phyloP scores from a whole-genome alignment of 2,329 filamentous ascomycete species.

The Nigrograna mackinnonii region DNA sequence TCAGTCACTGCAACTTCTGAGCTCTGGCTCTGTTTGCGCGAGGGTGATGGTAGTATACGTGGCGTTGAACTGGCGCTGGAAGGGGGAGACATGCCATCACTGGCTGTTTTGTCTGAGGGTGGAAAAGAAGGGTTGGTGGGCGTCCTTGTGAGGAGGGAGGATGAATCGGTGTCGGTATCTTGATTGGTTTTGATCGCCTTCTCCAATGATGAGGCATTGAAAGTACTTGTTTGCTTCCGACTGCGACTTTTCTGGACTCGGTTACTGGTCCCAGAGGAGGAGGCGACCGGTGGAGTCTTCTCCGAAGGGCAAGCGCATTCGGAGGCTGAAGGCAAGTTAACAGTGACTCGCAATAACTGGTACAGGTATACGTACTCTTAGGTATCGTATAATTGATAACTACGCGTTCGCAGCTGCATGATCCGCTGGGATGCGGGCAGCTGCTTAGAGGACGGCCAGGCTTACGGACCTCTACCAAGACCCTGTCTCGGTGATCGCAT shows the following conservation, averaged over 20 bases:
- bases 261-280: conserved; percentile 19
- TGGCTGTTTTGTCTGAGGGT: conserved; percentile 29
- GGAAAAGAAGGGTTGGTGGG: conserved; percentile 26
- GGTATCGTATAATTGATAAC: conserved; percentile 53
- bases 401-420: conserved; percentile 66
- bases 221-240: conserved; percentile 26
- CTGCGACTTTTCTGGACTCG: conserved; percentile 36
- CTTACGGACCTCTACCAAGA: conserved; percentile 73
- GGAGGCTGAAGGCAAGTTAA: conserved; percentile 19
- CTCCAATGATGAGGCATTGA: conserved; percentile 33
- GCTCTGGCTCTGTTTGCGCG: conserved; percentile 22
- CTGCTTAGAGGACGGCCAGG: conserved; percentile 71
- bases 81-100: conserved; percentile 33
- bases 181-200: conserved; percentile 38
- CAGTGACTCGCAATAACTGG: not conserved
- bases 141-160: conserved; percentile 28
- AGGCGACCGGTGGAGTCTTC: conserved; percentile 16
- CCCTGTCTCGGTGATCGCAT: conserved; percentile 70
- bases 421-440: conserved; percentile 68
- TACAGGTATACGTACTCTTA: conserved; percentile 26
- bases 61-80: conserved; percentile 44
- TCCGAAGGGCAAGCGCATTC: conserved; percentile 42
- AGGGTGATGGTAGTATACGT: conserved; percentile 24
- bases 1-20: conserved; percentile 4
- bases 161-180: conserved; percentile 33